Percentiles rank a stretch among this genome's conserved stretches.
phyloP scores from a whole-genome alignment of 2,329 filamentous ascomycete genomes.

The Penicillium vulpinum region DNA sequence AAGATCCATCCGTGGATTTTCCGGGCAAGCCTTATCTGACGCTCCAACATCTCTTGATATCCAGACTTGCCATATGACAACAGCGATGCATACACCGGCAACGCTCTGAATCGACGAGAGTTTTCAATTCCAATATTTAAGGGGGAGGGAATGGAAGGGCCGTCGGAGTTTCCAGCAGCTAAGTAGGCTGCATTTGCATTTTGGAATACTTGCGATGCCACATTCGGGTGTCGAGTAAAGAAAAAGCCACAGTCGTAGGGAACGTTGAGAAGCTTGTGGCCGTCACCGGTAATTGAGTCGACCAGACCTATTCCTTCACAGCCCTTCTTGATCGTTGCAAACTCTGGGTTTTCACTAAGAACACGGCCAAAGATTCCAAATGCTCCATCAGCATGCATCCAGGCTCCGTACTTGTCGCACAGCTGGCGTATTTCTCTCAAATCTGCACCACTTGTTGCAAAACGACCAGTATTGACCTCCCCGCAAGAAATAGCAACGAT shows the following conservation, averaged over 20 bases:
- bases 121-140: constrained; percentile 88
- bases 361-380: constrained; percentile 80
- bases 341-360: constrained; percentile 60
- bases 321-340: constrained; percentile 52
- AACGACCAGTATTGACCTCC: constrained; percentile 88
- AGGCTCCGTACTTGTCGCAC: constrained; percentile 72
- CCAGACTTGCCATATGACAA: constrained; percentile 71
- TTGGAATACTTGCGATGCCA: constrained; percentile 66
- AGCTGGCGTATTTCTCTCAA: constrained; percentile 64
- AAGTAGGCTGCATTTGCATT: constrained; percentile 89
- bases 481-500: constrained; percentile 81
- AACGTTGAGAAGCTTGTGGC: constrained; percentile 90
- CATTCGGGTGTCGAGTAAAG: constrained; percentile 64
- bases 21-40: constrained; percentile 71
- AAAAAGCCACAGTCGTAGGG: constrained; percentile 94
- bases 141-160: constrained; percentile 67
- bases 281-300: constrained; percentile 84
- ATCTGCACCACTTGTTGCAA: constrained; percentile 64
- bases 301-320: constrained; percentile 72
- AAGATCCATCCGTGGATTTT: constrained; percentile 64
- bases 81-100: constrained; percentile 84
- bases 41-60: constrained; percentile 66
- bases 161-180: constrained; percentile 36
- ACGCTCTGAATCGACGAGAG: constrained; percentile 82
- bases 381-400: constrained; percentile 89